Conservation (phyloP, 2,329 filamentous ascomycete species). For the Alternaria gansuensis region DNA sequence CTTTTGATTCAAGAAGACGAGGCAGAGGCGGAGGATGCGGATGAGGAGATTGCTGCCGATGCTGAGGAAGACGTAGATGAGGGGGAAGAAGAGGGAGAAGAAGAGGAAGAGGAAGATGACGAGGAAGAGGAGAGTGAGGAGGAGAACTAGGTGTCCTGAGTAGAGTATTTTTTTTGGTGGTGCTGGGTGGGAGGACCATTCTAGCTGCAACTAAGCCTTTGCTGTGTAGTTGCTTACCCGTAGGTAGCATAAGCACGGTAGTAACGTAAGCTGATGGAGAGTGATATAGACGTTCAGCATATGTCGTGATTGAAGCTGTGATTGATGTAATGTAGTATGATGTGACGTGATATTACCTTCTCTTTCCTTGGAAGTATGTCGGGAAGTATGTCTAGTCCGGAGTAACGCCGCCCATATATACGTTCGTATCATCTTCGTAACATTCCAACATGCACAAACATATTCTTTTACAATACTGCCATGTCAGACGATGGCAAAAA, state of each 20-base stretch:
- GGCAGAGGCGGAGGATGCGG: slow-evolving; percentile 45
- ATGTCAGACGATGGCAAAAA: not conserved
- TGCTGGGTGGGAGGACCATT: slow-evolving; percentile 2
- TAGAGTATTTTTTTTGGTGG: not conserved
- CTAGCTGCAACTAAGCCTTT: slow-evolving; percentile 4
- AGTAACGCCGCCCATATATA: slow-evolving; percentile 24
- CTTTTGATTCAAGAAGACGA: slow-evolving; percentile 44
- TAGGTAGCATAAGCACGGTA: slow-evolving; percentile 3
- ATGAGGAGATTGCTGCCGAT: slow-evolving; percentile 45
- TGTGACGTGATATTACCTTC: slow-evolving; percentile 2
- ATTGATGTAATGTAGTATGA: slow-evolving; percentile 5
- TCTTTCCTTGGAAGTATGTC: not conserved
- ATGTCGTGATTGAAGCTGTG: not conserved
- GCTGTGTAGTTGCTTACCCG: not conserved
- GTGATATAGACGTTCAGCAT: slow-evolving; percentile 7
- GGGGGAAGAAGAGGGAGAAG: slow-evolving; percentile 35
- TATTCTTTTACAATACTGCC: not conserved
- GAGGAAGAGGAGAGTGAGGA: slow-evolving; percentile 20
- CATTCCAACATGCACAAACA: slow-evolving; percentile 11
- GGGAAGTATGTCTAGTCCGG: not conserved
- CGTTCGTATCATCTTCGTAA: slow-evolving; percentile 8
- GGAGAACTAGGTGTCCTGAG: not conserved
- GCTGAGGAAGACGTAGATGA: slow-evolving; percentile 44
- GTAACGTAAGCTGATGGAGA: slow-evolving; percentile 15
- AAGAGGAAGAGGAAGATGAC: slow-evolving; percentile 34